Conservation (phyloP, 129 eudicot species). For the Kitagawia praeruptora region DNA sequence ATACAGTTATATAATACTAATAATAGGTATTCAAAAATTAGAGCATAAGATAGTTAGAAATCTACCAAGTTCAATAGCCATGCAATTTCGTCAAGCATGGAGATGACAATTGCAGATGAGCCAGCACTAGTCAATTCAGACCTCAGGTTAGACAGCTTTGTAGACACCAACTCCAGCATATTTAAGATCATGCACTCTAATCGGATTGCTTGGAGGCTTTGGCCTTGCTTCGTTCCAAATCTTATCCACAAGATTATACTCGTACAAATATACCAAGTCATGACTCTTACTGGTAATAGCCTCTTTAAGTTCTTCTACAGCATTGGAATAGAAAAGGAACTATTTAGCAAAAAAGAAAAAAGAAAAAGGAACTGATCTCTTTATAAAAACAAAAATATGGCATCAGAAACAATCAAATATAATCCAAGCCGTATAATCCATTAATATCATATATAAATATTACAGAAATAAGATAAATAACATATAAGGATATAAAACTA, state of each 20-base stretch:
- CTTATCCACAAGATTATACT: conserved; percentile 81
- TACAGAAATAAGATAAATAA: background rate
- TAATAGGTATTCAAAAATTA: background rate
- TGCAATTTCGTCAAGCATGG: conserved; percentile 94
- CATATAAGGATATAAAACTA: background rate
- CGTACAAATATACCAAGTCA: conserved; percentile 77
- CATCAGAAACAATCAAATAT: conserved; percentile 30
- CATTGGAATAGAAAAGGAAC: conserved; percentile 93
- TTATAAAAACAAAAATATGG: conserved; percentile 52
- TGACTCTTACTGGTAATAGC: conserved; percentile 56
- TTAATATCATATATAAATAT: background rate
- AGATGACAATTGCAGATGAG: conserved; percentile 66
- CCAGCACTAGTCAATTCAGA: conserved; percentile 56
- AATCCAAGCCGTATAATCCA: background rate
- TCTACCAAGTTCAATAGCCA: conserved; percentile 93
- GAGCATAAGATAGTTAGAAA: conserved; percentile 3
- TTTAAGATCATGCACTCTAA: conserved; percentile 77
- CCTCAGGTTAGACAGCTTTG: conserved; percentile 70
- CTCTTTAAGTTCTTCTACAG: conserved; percentile 76
- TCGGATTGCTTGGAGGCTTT: conserved; percentile 54
- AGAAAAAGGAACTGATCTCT: conserved; percentile 91
- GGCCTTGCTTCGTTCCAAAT: conserved; percentile 92
- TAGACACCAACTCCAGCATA: conserved; percentile 83
- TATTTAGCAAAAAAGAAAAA: background rate
- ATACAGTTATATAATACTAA: background rate